A percentile compares a stretch with the other conserved stretches of the same genome.
These are phyloP conservation scores for Didymella keratinophila DNA, from an alignment of 2,329 filamentous ascomycete species.

Conservation along the genomic window DNA sequence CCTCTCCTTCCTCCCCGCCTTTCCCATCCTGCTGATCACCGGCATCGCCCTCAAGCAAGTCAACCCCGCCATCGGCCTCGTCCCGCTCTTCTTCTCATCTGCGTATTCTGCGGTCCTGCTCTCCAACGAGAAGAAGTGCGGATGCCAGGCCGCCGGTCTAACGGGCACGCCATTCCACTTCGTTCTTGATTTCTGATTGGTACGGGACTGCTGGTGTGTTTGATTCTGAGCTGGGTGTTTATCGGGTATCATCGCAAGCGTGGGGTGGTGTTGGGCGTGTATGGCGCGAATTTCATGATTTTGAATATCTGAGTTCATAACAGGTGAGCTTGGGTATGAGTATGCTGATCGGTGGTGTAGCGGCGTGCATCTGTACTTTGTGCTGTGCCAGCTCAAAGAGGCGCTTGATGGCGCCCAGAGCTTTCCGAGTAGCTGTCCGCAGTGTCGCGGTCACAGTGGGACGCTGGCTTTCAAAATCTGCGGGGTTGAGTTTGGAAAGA, in stretches of 20 bases:
- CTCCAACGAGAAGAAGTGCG: constrained; percentile 36
- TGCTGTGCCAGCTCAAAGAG: constrained; percentile 27
- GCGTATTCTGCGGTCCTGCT: constrained; percentile 33
- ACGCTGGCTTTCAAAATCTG: constrained; percentile 25
- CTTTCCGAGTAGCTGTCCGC: constrained; percentile 34
- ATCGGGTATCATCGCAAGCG: constrained; percentile 11
- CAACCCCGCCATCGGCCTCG: constrained; percentile 41
- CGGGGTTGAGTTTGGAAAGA: constrained; percentile 16
- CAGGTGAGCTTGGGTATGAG: neutral
- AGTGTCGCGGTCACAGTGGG: constrained; percentile 36
- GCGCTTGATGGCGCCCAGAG: constrained; percentile 21
- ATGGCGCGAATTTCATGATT: constrained; percentile 39
- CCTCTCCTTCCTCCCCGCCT: constrained; percentile 34
- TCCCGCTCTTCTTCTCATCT: constrained; percentile 41
- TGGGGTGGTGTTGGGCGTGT: constrained; percentile 36
- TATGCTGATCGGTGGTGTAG: constrained; percentile 23
- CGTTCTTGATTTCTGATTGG: constrained; percentile 34
- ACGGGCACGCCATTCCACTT: constrained; percentile 40
- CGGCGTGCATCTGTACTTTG: constrained; percentile 37
- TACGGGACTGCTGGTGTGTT: constrained; percentile 29
- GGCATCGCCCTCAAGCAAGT: constrained; percentile 31
- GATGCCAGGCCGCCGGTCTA: constrained; percentile 33
- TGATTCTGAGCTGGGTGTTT: constrained; percentile 37
- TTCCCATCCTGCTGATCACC: constrained; percentile 39
- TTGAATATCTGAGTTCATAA: constrained; percentile 36